Conservation (phyloP, 257 asterid species). For the Solanum verrucosum region DNA sequence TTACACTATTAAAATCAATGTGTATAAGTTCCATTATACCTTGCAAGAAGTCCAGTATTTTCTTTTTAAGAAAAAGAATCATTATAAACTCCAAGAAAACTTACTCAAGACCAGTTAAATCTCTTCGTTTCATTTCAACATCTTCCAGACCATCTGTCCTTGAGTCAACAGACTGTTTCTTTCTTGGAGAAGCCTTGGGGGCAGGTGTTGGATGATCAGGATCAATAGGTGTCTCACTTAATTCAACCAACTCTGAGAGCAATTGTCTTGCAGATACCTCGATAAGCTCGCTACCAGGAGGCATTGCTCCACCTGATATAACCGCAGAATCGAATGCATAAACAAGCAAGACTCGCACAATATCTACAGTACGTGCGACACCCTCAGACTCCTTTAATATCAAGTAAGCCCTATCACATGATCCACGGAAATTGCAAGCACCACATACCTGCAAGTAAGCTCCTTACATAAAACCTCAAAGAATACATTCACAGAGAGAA, state of each 20-base stretch:
- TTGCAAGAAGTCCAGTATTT: background rate
- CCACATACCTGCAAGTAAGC: slow-evolving; percentile 58
- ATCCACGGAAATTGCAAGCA: slow-evolving; percentile 67
- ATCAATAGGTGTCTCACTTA: slow-evolving; percentile 48
- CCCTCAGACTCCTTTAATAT: slow-evolving; percentile 50
- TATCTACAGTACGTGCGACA: slow-evolving; percentile 71
- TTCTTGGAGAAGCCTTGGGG: slow-evolving; percentile 17
- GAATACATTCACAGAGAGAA: background rate
- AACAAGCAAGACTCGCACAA: slow-evolving; percentile 54
- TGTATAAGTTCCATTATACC: background rate
- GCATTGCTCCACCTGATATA: slow-evolving; percentile 36
- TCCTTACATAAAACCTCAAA: background rate
- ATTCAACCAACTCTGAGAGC: slow-evolving; percentile 57
- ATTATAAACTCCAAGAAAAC: slow-evolving; percentile 7
- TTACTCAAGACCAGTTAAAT: slow-evolving; percentile 70
- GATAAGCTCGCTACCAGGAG: slow-evolving; percentile 45
- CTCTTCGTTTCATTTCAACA: slow-evolving; percentile 52
- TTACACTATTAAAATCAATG: background rate
- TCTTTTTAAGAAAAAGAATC: background rate
- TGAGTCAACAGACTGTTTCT: slow-evolving; percentile 23
- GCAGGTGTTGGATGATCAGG: slow-evolving; percentile 52
- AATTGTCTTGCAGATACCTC: slow-evolving; percentile 72
- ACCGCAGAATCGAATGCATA: slow-evolving; percentile 69
- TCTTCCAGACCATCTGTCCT: slow-evolving; percentile 13
- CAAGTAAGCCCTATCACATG: slow-evolving; percentile 80